Evolutionary conservation across 768 basidiomycete genomes (phyloP), one percentile per base, ranked within the genome.

Genomic region (Leccinum truebloodii): DNA sequence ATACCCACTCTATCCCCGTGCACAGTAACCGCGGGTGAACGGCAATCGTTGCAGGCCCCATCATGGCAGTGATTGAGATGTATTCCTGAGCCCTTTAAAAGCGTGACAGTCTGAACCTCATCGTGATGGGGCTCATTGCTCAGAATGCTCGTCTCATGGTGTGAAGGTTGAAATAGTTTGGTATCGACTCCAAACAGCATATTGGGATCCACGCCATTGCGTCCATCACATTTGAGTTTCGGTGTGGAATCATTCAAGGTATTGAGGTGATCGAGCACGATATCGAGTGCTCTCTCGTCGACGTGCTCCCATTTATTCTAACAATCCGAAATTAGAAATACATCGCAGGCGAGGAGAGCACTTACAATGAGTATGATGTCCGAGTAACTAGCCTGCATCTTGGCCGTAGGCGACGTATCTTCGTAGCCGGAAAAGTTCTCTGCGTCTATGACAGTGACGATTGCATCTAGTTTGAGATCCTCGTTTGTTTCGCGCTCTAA

Each of bases 381-480:
- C 3, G 95, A 94, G 72, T 96, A 98, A 69, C 89, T 90, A n/a
- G 95, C 92, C 77, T 93, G 88, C 88, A 96, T 94, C 71, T 86
- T 92, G 22, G 95, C 94, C 1, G 95, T 95, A 0, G 92, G 89
- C 7, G 90, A 93, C 0, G 86, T 89, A 70, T 98, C 95, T 69
- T 97, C 95, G 73, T 97, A 97, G 3, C 95, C 95, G 14, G 78
- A 73, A 72, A 98, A 98, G 73, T 96, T 96, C 74, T 93, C 92
- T 1, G 92, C 90, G 69, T 93, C 91, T 52, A 98, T 78, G 22
- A 96, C 94, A 1, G 95, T 98, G 44, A 95, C 80, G 59, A 97
- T 95, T 0, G 92, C 90, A 67, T 98, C 95, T 28, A 98, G 79
- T 69, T 85, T 86, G 70, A 98, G 82, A 52, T 88, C 90, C 12